Conservation (phyloP, 108 stramenopile species). For the Nitzschia inconspicua region DNA sequence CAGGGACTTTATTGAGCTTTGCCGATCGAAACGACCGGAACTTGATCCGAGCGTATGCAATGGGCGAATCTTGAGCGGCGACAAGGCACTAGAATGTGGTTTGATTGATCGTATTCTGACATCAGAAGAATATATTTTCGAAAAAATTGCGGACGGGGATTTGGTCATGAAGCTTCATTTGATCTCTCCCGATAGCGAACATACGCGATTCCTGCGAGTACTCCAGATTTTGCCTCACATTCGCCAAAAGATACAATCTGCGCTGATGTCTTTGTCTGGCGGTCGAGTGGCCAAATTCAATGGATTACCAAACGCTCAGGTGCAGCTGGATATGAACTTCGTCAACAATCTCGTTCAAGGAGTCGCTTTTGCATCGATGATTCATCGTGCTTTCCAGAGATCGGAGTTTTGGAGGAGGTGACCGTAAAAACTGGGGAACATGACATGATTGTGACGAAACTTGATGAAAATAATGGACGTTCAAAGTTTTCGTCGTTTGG, state of each 20-base stretch:
- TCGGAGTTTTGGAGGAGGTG: background rate
- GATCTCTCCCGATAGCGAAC: background rate
- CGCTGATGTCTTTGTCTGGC: background rate
- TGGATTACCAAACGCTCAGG: background rate
- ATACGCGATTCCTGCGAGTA: constrained; percentile 8
- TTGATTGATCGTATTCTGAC: constrained; percentile 76
- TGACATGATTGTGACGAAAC: too few species aligned
- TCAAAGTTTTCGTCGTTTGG: too few species aligned
- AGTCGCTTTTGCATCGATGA: constrained; percentile 3
- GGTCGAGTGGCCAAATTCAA: background rate
- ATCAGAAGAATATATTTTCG: constrained; percentile 77
- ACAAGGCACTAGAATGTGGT: constrained; percentile 49
- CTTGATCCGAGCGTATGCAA: constrained; percentile 60
- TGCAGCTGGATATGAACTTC: constrained; percentile 5
- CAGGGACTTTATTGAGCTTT: constrained; percentile 63
- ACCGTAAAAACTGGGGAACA: too few species aligned
- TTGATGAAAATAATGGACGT: too few species aligned
- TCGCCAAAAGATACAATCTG: constrained; percentile 2
- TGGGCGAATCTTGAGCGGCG: constrained; percentile 65
- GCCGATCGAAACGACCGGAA: constrained; percentile 38
- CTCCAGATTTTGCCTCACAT: constrained; percentile 28
- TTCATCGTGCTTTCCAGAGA: constrained; percentile 3
- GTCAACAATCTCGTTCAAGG: constrained; percentile 1
- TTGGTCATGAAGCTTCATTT: constrained; percentile 54
- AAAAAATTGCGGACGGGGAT: constrained; percentile 65